Conservation (phyloP, 2,329 filamentous ascomycete genomes). For the Xylaria hypoxylon region DNA sequence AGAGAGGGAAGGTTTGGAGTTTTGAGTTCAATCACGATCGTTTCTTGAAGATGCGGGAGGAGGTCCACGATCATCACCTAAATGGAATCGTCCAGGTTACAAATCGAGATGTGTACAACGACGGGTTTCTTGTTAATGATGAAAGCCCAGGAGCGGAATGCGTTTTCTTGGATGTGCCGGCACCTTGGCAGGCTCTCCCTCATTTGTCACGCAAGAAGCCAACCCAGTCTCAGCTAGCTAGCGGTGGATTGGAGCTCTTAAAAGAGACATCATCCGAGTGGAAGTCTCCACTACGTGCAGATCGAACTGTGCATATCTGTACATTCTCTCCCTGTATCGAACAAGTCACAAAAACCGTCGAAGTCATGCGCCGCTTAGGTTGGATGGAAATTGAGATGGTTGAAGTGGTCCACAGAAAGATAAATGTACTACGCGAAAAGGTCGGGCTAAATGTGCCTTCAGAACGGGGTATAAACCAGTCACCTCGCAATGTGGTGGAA, state of each 20-base stretch:
- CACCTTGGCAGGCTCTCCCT: conserved; percentile 82
- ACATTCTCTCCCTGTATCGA: conserved; percentile 98
- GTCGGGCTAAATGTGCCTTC: conserved; percentile 73
- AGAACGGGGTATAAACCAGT: conserved; percentile 77
- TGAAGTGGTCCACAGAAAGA: conserved; percentile 81
- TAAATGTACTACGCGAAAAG: conserved; percentile 85
- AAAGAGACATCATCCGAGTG: conserved; percentile 52
- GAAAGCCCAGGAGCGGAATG: conserved; percentile 73
- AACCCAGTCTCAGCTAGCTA: conserved; percentile 45
- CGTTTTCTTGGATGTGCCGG: conserved; percentile 83
- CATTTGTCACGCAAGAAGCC: conserved; percentile 73
- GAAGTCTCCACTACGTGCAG: conserved; percentile 75
- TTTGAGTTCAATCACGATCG: conserved; percentile 84
- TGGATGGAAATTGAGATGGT: conserved; percentile 97
- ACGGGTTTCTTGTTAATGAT: conserved; percentile 75
- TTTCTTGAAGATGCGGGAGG: conserved; percentile 74
- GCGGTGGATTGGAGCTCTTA: conserved; percentile 36
- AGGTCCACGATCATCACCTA: conserved; percentile 76
- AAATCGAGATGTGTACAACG: conserved; percentile 81
- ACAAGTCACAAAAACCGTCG: conserved; percentile 89
- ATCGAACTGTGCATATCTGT: conserved; percentile 81
- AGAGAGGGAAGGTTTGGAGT: conserved; percentile 78
- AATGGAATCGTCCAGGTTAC: conserved; percentile 76
- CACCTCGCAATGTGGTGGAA: conserved; percentile 81
- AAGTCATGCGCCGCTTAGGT: conserved; percentile 80